Percentiles rank a stretch among this genome's conserved stretches.
These are phyloP conservation scores for Dactylellina sp. DNA, from an alignment of 2,329 filamentous ascomycete species.

Conservation along the genomic window DNA sequence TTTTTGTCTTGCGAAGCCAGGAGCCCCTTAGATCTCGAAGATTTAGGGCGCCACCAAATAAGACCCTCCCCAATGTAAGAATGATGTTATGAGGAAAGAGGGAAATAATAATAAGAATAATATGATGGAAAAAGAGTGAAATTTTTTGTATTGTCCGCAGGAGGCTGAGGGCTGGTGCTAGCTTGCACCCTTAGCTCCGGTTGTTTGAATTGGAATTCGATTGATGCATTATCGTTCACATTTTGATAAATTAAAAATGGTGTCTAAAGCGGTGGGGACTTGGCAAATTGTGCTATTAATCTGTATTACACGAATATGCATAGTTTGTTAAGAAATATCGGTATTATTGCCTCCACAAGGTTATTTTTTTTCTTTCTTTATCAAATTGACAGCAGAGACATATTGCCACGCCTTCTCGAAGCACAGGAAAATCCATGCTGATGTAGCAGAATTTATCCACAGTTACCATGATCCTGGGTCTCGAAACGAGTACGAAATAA, in stretches of 20 bases:
- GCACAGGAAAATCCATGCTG: conserved; percentile 35
- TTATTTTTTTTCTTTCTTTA: no score
- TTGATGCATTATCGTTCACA: background rate
- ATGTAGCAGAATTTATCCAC: conserved; percentile 52
- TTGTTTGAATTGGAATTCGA: conserved; percentile 8
- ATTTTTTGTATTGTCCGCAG: conserved; percentile 18
- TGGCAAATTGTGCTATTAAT: background rate
- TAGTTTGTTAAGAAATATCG: background rate
- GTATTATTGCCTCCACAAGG: conserved; percentile 29
- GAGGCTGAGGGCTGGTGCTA: conserved; percentile 10
- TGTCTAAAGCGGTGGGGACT: conserved; percentile 6
- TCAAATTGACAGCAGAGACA: conserved; percentile 2
- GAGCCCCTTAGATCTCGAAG: conserved; percentile 29
- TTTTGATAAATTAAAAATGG: background rate
- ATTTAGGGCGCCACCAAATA: conserved; percentile 51
- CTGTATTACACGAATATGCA: background rate
- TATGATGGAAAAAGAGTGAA: no score
- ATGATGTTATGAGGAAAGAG: no score
- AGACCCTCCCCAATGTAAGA: no score
- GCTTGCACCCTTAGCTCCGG: conserved; percentile 11
- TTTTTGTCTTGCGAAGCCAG: conserved; percentile 27
- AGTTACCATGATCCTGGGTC: conserved; percentile 53
- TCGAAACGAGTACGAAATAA: conserved; percentile 53
- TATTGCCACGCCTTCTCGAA: conserved; percentile 30
- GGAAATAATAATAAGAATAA: no score